Base-by-base conservation (phyloP, 192 early-diverging fungal genomes). In the Geranomyces variabilis region DNA sequence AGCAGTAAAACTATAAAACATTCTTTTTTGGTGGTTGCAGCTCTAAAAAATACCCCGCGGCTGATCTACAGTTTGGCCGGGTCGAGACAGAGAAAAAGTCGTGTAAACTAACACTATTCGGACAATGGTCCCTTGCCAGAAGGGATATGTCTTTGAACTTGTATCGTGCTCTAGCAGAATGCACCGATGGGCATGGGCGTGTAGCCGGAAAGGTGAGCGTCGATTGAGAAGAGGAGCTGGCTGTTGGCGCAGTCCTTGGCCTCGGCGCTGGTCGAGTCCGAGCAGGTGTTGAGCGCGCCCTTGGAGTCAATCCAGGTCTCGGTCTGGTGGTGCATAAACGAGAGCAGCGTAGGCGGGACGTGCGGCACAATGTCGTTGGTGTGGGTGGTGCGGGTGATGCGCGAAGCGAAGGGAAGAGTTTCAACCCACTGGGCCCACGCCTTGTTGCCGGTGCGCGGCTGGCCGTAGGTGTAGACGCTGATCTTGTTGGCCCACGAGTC, bases 371-470 rank as follows among this genome's bases (percentile, higher is more conserved):
- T 73, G 66, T 79, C 78, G 69, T 21, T 41, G 26, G 66, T 44
- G 67, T 67, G 30, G 12, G 71, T 66, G 19, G 61, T 34, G 46
- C 75, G 69, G 64, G n/a, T 66, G 15, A 66, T 45, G 63, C 36
- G 59, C 24, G 21, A 33, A 30, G 57, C 22, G 57, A 77, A 71
- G 44, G 69, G 63, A 15, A 72, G 63, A 0, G 63, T 64, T 58
- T 60, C 30, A 14, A 75, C 66, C 66, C 47, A 77, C 17, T 62
- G 19, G 36, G 53, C 49, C 36, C 76, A 84, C 1, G 60, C 63
- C 22, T 34, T 19, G 69, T 84, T 84, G n/a, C 79, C 82, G 14
- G 80, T 72, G 19, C 82, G 77, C 24, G 82, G 82, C 41, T 73
- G 46, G 28, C 82, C 78, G 33, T 71, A 63, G 5, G 80, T 77